These are phyloP conservation scores for Agaricus sinodeliciosus DNA, from an alignment of 768 basidiomycete genomes.

Conservation along the genomic window DNA sequence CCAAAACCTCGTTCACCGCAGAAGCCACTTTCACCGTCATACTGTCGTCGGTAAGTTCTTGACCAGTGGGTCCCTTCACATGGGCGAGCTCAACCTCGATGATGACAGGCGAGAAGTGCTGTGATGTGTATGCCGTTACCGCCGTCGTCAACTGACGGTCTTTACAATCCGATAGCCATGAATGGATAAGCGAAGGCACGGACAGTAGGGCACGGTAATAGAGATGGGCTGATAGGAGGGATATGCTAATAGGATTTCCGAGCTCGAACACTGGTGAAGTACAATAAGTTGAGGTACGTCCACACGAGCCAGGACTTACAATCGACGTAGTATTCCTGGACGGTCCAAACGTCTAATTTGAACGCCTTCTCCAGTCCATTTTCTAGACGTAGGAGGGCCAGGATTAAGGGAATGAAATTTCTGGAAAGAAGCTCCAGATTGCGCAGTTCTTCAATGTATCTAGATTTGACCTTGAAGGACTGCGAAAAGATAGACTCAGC, in stretches of 20 bases:
- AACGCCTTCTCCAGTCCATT: constrained; percentile 58
- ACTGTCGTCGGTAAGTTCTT: constrained; percentile 69
- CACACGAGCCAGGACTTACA: constrained; percentile 35
- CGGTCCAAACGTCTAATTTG: constrained; percentile 79
- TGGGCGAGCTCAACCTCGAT: constrained; percentile 77
- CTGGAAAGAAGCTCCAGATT: constrained; percentile 55
- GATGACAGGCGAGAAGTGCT: constrained; percentile 85
- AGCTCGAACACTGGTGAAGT: constrained; percentile 50
- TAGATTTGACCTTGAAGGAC: constrained; percentile 83
- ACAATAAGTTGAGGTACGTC: neutral
- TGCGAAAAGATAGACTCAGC: constrained; percentile 20
- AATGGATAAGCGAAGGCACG: constrained; percentile 79
- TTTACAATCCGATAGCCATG: constrained; percentile 83
- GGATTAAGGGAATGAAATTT: constrained; percentile 65
- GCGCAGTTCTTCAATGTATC: constrained; percentile 83
- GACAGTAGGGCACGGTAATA: constrained; percentile 83
- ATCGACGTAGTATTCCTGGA: constrained; percentile 78
- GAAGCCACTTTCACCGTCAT: constrained; percentile 64
- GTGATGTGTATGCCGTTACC: constrained; percentile 72
- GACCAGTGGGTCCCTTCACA: constrained; percentile 49
- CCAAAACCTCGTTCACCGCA: constrained; percentile 70
- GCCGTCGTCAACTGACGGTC: constrained; percentile 81
- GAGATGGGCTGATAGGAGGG: constrained; percentile 75
- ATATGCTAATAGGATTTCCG: constrained; percentile 42
- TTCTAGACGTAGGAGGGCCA: constrained; percentile 63